These are phyloP conservation scores for Claviceps pazoutovae DNA, from an alignment of 2,329 filamentous ascomycete species.

Conservation along the genomic window DNA sequence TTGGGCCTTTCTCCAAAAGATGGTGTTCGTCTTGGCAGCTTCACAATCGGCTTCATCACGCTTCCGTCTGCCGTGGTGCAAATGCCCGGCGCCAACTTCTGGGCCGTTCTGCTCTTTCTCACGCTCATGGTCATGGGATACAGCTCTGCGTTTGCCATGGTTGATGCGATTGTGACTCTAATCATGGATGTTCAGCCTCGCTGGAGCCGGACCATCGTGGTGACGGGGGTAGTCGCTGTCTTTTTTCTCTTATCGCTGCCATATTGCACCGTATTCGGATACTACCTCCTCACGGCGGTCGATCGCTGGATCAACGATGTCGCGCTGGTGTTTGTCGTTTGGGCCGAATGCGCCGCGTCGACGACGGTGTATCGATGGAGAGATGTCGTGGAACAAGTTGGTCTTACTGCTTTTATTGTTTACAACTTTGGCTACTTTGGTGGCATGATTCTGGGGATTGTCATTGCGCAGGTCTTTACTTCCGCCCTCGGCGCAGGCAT, in stretches of 20 bases:
- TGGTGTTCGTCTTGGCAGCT: slow-evolving; percentile 33
- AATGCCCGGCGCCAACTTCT: slow-evolving; percentile 44
- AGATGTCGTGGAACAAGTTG: slow-evolving; percentile 29
- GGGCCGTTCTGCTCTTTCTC: slow-evolving; percentile 44
- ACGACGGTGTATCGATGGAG: slow-evolving; percentile 40
- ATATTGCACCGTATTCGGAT: slow-evolving; percentile 44
- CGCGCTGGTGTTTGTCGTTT: slow-evolving; percentile 38
- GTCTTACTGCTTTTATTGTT: slow-evolving; percentile 26
- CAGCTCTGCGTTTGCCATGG: slow-evolving; percentile 44
- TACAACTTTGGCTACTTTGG: slow-evolving; percentile 40
- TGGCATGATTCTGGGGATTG: slow-evolving; percentile 36
- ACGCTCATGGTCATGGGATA: slow-evolving; percentile 44
- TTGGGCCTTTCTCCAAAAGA: slow-evolving; percentile 22
- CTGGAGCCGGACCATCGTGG: slow-evolving; percentile 31
- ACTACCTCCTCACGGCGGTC: slow-evolving; percentile 38
- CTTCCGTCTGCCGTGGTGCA: slow-evolving; percentile 40
- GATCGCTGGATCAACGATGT: slow-evolving; percentile 44
- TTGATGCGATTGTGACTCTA: slow-evolving; percentile 41
- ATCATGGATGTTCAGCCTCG: slow-evolving; percentile 38
- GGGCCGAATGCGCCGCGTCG: slow-evolving; percentile 35
- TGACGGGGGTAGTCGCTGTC: slow-evolving; percentile 32
- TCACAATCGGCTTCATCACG: slow-evolving; percentile 44
- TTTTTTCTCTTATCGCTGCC: slow-evolving; percentile 41
- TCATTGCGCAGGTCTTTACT: slow-evolving; percentile 31
- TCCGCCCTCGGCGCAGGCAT: slow-evolving; percentile 33